Conservation (phyloP, 2,329 filamentous ascomycete genomes). For the Pseudogymnoascus sp. region DNA sequence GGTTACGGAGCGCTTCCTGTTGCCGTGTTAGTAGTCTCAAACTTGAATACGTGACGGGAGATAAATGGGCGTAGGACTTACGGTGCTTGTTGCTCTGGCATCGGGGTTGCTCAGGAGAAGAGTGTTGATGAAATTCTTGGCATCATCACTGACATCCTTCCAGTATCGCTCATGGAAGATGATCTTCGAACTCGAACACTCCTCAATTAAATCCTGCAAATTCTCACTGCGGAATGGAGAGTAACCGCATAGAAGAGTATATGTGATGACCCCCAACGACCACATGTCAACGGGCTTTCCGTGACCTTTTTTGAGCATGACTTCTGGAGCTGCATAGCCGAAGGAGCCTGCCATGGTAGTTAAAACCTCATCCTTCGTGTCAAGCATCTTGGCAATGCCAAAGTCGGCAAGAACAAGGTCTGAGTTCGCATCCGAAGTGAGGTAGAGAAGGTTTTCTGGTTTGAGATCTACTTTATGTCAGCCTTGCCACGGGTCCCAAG, state of each 20-base stretch:
- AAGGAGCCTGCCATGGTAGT: slow-evolving; percentile 99
- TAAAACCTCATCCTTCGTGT: slow-evolving; percentile 80
- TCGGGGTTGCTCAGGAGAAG: slow-evolving; percentile 73
- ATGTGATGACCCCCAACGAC: slow-evolving; percentile 97
- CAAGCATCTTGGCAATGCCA: slow-evolving; percentile 96
- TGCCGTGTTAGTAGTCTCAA: slow-evolving; percentile 14
- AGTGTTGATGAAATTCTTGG: slow-evolving; percentile 83
- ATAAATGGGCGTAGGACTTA: slow-evolving; percentile 32
- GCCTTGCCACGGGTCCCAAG: background rate
- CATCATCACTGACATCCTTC: slow-evolving; percentile 92
- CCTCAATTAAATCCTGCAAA: slow-evolving; percentile 84
- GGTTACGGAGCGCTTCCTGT: slow-evolving; percentile 69
- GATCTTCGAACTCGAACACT: slow-evolving; percentile 75
- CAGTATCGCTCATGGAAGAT: slow-evolving; percentile 97
- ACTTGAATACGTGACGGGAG: background rate
- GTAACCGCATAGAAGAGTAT: slow-evolving; percentile 95
- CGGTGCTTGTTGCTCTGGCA: slow-evolving; percentile 68
- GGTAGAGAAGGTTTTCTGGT: slow-evolving; percentile 93
- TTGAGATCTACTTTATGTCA: slow-evolving; percentile 64
- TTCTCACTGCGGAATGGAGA: slow-evolving; percentile 96
- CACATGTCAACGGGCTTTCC: slow-evolving; percentile 99
- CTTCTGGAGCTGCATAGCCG: slow-evolving; percentile 93
- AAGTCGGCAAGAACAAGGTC: slow-evolving; percentile 93
- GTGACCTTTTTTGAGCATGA: slow-evolving; percentile 96
- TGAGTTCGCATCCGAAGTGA: slow-evolving; percentile 68